Base-by-base conservation (phyloP, 306 rosid genomes). In the Malus fusca region DNA sequence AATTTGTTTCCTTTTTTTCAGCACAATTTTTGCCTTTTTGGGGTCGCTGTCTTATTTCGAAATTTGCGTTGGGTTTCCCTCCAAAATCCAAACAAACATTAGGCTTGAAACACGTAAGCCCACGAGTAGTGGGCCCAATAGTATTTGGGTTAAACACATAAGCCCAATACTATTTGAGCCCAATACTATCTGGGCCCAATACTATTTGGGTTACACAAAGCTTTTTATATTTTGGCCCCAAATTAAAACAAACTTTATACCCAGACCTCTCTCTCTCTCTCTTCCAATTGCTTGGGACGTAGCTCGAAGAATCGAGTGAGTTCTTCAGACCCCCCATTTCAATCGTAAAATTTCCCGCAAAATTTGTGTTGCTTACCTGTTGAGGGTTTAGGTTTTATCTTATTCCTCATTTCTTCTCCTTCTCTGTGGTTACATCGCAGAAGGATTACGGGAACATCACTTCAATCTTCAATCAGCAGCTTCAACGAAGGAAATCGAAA, bases 1-100 rank as follows among this genome's bases (percentile, higher is more conserved):
- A 3, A 30, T 75, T 44, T 48, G 42, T 46, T 25, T 4, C 30
- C 43, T 15, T 31, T 3, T 0, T 60, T 11, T 25, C 25, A 14
- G 43, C 10, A 37, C 15, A 40, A 18, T 63, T 19, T 62, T 19
- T 6, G 33, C 11, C 11, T 46, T 74, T 28, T 2, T 15, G 66
- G 35, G 63, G 51, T 71, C 59, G 55, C 71, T n/a, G 53, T 42
- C 72, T 1, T 6, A 5, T 42, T 84, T 84, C 78, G 60, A 78
- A 84, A 81, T 78, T 80, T 66, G 52, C 8, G 52, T 28, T 30
- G 23, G 28, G 26, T 78, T 84, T 81, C 85, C 88, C 88, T 81
- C 85, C 88, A 75, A 72, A 77, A 43, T 11, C 14, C 6, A 62
- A 28, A 42, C 59, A 0, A 0, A 6, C 4, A 15, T 9, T 21